A percentile compares a stretch with the other conserved stretches of the same genome.
Evolutionary conservation across 208 protist genomes (phyloP).

Genomic region (Acanthamoeba triangularis): DNA sequence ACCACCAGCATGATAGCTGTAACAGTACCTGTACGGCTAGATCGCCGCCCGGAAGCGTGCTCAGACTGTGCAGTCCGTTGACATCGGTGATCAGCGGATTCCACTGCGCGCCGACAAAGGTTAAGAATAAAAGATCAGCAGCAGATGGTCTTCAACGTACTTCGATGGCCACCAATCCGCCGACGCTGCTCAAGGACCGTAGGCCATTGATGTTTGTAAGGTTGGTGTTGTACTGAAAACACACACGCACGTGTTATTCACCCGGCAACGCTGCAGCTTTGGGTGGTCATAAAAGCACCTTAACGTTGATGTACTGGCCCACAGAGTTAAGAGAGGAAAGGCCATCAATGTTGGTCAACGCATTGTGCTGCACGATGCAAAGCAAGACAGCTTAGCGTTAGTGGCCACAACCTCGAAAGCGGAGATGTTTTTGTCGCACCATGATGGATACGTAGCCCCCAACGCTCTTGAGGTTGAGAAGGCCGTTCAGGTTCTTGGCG

Average conservation of each 20-base stretch:
- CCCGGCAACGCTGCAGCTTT: not conserved
- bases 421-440: not conserved
- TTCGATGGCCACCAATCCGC: not conserved
- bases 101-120: not conserved
- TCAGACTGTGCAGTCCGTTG: not conserved
- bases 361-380: not conserved
- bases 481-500: not conserved
- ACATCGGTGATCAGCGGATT: not conserved
- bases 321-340: not conserved
- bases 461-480: not conserved
- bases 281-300: not conserved
- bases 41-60: not conserved
- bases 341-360: not conserved
- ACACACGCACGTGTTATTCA: not conserved
- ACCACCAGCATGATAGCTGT: no score
- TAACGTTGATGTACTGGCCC: not conserved
- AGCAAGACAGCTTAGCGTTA: not conserved
- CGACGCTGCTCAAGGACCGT: not conserved
- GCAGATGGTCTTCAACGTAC: not conserved
- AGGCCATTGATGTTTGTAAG: not conserved
- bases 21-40: not conserved
- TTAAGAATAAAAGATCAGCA: not conserved
- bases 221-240: not conserved
- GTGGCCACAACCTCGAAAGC: not conserved
- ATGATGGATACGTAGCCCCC: not conserved